Percentiles rank a stretch among this genome's conserved stretches.
Conservation (phyloP, 169 alveolate genomes). For the Plasmodium ovale region DNA sequence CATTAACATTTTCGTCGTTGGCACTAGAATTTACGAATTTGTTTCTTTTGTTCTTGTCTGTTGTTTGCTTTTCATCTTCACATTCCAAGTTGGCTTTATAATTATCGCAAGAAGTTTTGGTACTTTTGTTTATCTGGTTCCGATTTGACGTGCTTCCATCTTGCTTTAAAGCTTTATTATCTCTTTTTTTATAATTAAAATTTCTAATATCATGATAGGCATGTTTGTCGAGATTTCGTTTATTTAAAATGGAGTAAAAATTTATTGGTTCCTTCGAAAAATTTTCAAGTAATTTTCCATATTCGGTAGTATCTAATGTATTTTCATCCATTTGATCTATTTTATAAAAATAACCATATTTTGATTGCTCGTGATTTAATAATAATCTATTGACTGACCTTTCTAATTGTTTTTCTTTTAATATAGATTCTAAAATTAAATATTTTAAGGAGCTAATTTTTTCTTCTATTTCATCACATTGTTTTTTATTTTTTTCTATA, state of each 20-base stretch:
- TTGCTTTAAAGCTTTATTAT: conserved; percentile 3
- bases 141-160: conserved; percentile 20
- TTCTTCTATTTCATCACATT: conserved; percentile 65
- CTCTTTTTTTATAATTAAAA: conserved; percentile 55
- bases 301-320: conserved; percentile 62
- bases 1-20: background rate
- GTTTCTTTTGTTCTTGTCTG: background rate
- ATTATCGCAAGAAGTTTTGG: background rate
- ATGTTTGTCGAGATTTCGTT: conserved; percentile 62
- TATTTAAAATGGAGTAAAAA: conserved; percentile 56
- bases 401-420: conserved; percentile 71
- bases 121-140: conserved; percentile 29
- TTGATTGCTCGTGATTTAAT: conserved; percentile 60
- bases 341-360: conserved; percentile 67
- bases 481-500: conserved; percentile 61
- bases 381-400: conserved; percentile 65
- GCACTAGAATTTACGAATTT: background rate
- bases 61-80: conserved; percentile 9
- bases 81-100: conserved; percentile 2
- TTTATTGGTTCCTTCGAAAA: conserved; percentile 64
- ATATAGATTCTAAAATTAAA: conserved; percentile 57
- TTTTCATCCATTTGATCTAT: conserved; percentile 58
- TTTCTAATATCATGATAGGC: conserved; percentile 73
- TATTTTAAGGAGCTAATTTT: conserved; percentile 53
- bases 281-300: conserved; percentile 65